Conservation (phyloP, 2,329 filamentous ascomycete genomes). For the Davidsoniella virescens region DNA sequence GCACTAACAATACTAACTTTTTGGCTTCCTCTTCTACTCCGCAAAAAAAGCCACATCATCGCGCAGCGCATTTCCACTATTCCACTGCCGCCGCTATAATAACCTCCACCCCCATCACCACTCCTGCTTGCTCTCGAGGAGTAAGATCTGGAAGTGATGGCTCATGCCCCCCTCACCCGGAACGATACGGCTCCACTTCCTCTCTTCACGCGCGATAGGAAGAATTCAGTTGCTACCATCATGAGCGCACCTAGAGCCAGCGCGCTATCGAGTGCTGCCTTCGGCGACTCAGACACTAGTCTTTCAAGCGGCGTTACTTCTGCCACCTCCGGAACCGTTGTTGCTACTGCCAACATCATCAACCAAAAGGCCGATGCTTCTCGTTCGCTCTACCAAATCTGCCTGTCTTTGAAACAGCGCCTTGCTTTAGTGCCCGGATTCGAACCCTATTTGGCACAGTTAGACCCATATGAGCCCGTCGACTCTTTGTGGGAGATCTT, state of each 20-base stretch:
- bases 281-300: conserved; percentile 35
- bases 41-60: conserved; percentile 11
- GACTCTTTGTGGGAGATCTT: conserved; percentile 82
- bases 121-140: conserved; percentile 10
- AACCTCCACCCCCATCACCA: neutral
- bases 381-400: conserved; percentile 88
- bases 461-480: conserved; percentile 61
- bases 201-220: conserved; percentile 33
- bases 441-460: conserved; percentile 53
- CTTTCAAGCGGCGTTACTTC: conserved; percentile 29
- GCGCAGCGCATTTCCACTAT: conserved; percentile 6
- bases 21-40: neutral
- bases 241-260: conserved; percentile 42
- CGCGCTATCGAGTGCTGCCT: conserved; percentile 46
- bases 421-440: conserved; percentile 74
- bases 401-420: conserved; percentile 66
- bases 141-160: conserved; percentile 25
- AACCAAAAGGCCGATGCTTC: conserved; percentile 90
- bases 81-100: neutral
- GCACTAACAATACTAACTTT: neutral
- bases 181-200: conserved; percentile 41
- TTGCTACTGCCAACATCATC: conserved; percentile 85
- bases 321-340: conserved; percentile 40
- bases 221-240: conserved; percentile 27
- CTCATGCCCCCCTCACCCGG: conserved; percentile 42